Base-by-base conservation (phyloP, 345 rosid species). In the Bruguiera sexangula region DNA sequence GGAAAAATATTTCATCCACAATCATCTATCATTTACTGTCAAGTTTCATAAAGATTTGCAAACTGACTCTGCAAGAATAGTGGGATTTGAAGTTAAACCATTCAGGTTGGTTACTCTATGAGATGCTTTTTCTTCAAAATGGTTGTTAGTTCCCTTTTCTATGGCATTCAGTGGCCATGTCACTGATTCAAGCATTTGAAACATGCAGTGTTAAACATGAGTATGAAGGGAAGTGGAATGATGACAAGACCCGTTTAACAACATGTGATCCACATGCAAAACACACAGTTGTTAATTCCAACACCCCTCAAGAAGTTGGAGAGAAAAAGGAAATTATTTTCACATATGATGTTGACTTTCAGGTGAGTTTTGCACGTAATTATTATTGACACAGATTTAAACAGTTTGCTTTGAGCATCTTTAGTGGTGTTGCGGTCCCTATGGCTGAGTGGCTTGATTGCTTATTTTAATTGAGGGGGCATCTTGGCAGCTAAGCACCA, bases 21-120 rank as follows among this genome's bases (percentile, higher is more conserved):
- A 94, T 77, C 98, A 94, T 82, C 76, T 91, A 79, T 74, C 96
- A 58, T 91, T 94, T 78, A 86, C 87, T 4, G 97, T 94, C 80
- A 91, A 87, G 83, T 94, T 78, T 78, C 98, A 94, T 69, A 87
- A 80, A 67, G 98, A 94, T 79, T 3, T 50, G 18, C 87, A 85
- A 66, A 88, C 95, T 11, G 95, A 87, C 60, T 68, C 87, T 69
- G 90, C 97, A 31, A 89, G 98, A 76, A 94, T 94, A 77, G 98
- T 94, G 43, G 98, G 98, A 58, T 94, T 94, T 75, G 97, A 94
- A 82, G 98, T 94, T 66, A 94, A 85, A 67, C 98, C 96, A 39
- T 88, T 73, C 82, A 91, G 98, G 98, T 93, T 62, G 51, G 74
- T 62, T 48, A 32, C 66, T 72, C 72, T 13, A 22, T 34, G 37